Conservation (phyloP, 108 stramenopile genomes). For the Pseudonitzschia multistriata region DNA sequence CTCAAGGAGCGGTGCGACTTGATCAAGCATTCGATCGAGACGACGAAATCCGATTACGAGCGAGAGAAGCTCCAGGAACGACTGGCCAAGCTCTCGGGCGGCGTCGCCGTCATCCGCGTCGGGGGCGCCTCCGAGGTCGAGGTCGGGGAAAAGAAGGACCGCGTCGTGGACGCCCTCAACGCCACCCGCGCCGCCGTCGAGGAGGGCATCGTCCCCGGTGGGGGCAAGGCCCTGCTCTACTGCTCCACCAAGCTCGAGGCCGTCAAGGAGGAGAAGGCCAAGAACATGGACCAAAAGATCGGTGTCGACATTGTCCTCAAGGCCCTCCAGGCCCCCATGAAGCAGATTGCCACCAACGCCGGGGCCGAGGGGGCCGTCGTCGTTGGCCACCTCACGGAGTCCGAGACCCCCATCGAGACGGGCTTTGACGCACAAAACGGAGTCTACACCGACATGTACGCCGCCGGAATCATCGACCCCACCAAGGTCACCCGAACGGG, state of each 20-base stretch:
- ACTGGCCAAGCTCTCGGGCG: conserved; percentile 97
- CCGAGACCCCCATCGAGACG: conserved; percentile 61
- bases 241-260: conserved; percentile 88
- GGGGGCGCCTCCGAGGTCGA: conserved; percentile 98
- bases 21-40: conserved; percentile 90
- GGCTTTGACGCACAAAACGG: conserved; percentile 93
- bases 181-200: conserved; percentile 99
- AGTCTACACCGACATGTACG: conserved; percentile 91
- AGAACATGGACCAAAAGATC: conserved; percentile 98
- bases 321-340: conserved; percentile 90
- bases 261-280: conserved; percentile 73
- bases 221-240: conserved; percentile 97
- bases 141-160: conserved; percentile 99
- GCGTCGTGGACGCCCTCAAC: conserved; percentile 99
- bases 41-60: conserved; percentile 98
- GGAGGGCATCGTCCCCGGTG: conserved; percentile 99
- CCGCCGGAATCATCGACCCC: conserved; percentile 98
- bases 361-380: conserved; percentile 97
- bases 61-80: conserved; percentile 99
- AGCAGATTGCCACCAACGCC: conserved; percentile 95
- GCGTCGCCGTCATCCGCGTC: conserved; percentile 99
- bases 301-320: conserved; percentile 97
- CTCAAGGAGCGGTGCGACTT: conserved; percentile 96
- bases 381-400: conserved; percentile 90
- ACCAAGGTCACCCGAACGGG: conserved; percentile 99